Evolutionary conservation across 805 yeast species (phyloP).

Genomic region (Candida awuae): DNA sequence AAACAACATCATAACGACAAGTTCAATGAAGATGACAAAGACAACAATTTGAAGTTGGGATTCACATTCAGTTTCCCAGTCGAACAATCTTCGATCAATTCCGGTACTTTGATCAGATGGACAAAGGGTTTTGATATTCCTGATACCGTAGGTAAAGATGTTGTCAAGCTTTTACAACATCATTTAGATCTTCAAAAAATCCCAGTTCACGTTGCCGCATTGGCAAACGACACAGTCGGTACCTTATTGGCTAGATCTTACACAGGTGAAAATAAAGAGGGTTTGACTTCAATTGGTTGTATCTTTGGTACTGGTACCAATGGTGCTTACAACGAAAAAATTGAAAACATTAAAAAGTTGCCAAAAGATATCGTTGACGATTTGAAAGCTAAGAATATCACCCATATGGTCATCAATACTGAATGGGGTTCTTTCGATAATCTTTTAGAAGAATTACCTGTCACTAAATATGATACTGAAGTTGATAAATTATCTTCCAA

Average conservation of each 20-base stretch:
- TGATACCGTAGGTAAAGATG: slow-evolving; percentile 80
- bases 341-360: slow-evolving; percentile 68
- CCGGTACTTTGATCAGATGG: slow-evolving; percentile 87
- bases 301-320: slow-evolving; percentile 98
- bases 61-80: slow-evolving; percentile 95
- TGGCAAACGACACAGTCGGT: slow-evolving; percentile 95
- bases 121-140: slow-evolving; percentile 87
- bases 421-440: slow-evolving; percentile 99
- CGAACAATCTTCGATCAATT: slow-evolving; percentile 68
- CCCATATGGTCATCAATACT: slow-evolving; percentile 83
- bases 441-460: slow-evolving; percentile 64
- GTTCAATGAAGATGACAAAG: slow-evolving; percentile 14
- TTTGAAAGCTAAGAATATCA: slow-evolving; percentile 37
- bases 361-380: slow-evolving; percentile 36
- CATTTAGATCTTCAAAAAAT: slow-evolving; percentile 53
- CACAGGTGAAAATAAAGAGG: slow-evolving; percentile 52
- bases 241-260: slow-evolving; percentile 85
- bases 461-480: slow-evolving; percentile 63
- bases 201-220: slow-evolving; percentile 71
- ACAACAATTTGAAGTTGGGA: slow-evolving; percentile 56
- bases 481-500: slow-evolving; percentile 73
- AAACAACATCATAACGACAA: slow-evolving; percentile 48
- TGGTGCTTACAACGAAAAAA: slow-evolving; percentile 83
- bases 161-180: slow-evolving; percentile 62
- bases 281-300: slow-evolving; percentile 78